Percentiles rank a stretch among this genome's conserved stretches.
phyloP scores from a whole-genome alignment of 2,329 filamentous ascomycete genomes.

The Clonostachys byssicola region DNA sequence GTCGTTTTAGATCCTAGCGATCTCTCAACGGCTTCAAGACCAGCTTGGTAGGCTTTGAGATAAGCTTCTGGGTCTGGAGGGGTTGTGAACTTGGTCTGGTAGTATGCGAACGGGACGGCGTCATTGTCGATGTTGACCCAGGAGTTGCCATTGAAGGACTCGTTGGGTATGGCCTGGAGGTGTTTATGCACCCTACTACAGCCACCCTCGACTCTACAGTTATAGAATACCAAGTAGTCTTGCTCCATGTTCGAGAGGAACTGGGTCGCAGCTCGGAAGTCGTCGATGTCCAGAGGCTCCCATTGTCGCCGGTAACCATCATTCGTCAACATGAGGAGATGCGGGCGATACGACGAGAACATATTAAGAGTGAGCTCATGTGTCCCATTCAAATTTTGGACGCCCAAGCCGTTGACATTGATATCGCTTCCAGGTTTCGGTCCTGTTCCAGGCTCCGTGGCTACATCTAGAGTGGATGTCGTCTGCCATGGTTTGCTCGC shows the following conservation, averaged over 20 bases:
- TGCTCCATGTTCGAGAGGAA: conserved; percentile 15
- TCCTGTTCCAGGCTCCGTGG: neutral
- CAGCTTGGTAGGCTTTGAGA: conserved; percentile 6
- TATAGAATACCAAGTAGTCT: conserved; percentile 36
- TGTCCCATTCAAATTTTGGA: conserved; percentile 29
- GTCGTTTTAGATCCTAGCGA: conserved; percentile 1
- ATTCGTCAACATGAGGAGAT: conserved; percentile 38
- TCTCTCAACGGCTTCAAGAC: conserved; percentile 1
- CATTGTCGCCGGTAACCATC: conserved; percentile 41
- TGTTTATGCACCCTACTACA: conserved; percentile 45
- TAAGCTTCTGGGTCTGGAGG: conserved; percentile 10
- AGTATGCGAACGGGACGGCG: conserved; percentile 22
- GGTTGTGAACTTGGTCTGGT: conserved; percentile 5
- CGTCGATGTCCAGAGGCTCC: conserved; percentile 29
- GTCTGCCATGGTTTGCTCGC: conserved; percentile 5
- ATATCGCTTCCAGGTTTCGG: conserved; percentile 26
- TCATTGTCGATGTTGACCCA: conserved; percentile 12
- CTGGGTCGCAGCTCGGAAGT: conserved; percentile 29
- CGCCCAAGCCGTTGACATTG: conserved; percentile 31
- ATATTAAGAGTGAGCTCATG: conserved; percentile 43
- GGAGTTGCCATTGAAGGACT: conserved; percentile 16
- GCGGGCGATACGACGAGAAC: conserved; percentile 41
- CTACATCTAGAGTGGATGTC: neutral
- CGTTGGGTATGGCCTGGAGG: conserved; percentile 32
- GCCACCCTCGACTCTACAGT: conserved; percentile 36